phyloP scores from a whole-genome alignment of 2,329 filamentous ascomycete species.

The Diaporthe citrichinensis region DNA sequence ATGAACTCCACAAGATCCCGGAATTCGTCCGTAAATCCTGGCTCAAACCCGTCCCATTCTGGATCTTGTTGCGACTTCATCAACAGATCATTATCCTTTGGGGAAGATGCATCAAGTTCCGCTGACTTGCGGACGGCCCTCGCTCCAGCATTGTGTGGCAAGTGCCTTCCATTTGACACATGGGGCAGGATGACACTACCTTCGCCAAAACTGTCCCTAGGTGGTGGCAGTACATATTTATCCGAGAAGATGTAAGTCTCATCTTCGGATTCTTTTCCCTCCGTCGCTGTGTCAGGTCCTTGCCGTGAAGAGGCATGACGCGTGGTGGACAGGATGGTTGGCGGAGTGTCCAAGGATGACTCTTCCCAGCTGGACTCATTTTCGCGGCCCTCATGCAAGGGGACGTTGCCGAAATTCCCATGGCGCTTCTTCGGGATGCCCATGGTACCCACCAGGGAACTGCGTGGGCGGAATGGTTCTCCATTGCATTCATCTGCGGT shows the following conservation, averaged over 20 bases:
- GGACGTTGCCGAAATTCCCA: not conserved
- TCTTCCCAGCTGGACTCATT: not conserved
- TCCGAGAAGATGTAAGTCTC: slow-evolving; percentile 5
- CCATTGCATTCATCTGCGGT: not conserved
- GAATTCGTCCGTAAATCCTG: slow-evolving; percentile 30
- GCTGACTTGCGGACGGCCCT: not conserved
- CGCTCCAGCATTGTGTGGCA: not conserved
- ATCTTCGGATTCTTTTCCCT: not conserved
- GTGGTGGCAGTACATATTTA: not conserved
- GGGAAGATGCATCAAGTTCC: not conserved
- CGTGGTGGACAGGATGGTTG: not conserved
- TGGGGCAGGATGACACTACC: not conserved
- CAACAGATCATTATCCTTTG: too few relatives aligned
- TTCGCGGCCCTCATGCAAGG: not conserved
- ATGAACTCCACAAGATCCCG: slow-evolving; percentile 38
- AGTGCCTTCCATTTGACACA: not conserved
- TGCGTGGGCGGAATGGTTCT: not conserved
- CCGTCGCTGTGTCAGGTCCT: too few relatives aligned
- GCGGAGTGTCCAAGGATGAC: not conserved
- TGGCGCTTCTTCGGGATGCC: not conserved
- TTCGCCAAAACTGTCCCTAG: not conserved
- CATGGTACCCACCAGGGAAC: too few relatives aligned
- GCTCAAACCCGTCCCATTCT: slow-evolving; percentile 38
- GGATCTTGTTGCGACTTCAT: not conserved
- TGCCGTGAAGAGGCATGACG: not conserved